Conservation (phyloP, 208 protist species). For the Acanthamoeba royreba region DNA sequence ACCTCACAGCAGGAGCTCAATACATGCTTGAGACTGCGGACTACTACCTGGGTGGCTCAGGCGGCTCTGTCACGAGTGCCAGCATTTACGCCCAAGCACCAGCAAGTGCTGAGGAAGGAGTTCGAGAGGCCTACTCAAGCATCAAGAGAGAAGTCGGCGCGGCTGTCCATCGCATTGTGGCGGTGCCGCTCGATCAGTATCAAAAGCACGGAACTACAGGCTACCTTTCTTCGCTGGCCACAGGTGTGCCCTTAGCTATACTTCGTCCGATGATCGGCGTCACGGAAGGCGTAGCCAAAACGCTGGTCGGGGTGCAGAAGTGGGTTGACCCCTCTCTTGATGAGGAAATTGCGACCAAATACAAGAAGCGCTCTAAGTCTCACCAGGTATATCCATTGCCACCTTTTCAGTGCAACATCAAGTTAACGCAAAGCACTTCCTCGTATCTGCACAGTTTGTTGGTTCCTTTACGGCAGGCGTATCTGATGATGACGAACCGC, state of each 20-base stretch:
- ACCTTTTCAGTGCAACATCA: background rate
- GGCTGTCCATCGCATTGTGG: constrained; percentile 51
- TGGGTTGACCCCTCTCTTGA: constrained; percentile 56
- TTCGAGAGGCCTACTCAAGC: constrained; percentile 57
- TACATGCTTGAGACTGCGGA: constrained; percentile 55
- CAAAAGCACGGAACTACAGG: constrained; percentile 56
- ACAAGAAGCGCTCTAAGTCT: constrained; percentile 33
- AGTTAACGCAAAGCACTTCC: background rate
- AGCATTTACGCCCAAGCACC: constrained; percentile 50
- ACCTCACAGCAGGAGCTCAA: constrained; percentile 58
- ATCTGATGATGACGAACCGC: background rate
- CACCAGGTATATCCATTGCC: background rate
- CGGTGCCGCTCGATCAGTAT: constrained; percentile 63
- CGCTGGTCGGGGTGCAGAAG: constrained; percentile 55
- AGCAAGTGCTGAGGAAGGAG: constrained; percentile 39
- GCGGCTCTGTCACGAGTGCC: background rate
- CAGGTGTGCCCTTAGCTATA: constrained; percentile 60
- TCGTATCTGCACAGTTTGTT: background rate
- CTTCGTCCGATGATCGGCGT: constrained; percentile 65
- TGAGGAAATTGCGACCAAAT: constrained; percentile 53
- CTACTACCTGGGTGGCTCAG: constrained; percentile 43
- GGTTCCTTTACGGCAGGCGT: too few relatives aligned
- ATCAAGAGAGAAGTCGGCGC: constrained; percentile 49
- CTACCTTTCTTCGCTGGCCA: constrained; percentile 58
- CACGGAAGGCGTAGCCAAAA: constrained; percentile 59